A percentile compares a stretch with the other conserved stretches of the same genome.
Evolutionary conservation across 163 green algal genomes (phyloP).

Genomic region (Scenedesmus sp.): DNA sequence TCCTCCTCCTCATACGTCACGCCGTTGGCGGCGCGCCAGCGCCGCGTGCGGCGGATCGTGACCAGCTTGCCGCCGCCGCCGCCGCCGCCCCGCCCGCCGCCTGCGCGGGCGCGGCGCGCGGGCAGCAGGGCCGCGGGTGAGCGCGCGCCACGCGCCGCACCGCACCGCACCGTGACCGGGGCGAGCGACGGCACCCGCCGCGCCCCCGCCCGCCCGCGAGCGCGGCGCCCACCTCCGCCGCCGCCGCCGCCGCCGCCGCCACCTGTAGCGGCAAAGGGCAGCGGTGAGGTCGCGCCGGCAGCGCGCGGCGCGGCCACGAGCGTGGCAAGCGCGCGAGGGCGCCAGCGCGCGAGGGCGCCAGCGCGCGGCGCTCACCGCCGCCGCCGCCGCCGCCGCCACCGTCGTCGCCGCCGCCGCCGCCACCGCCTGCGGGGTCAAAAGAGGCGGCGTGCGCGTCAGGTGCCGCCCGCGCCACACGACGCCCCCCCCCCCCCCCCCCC

Average conservation of each 20-base stretch:
- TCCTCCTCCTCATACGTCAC: conserved; percentile 35
- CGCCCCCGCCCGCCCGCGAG: neutral
- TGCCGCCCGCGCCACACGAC: too few species aligned
- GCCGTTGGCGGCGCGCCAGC: conserved; percentile 24
- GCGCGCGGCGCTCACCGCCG: neutral
- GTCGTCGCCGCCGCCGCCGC: neutral
- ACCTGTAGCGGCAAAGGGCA: too few species aligned
- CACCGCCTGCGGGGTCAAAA: neutral
- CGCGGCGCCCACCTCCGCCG: conserved; percentile 4
- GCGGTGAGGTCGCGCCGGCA: too few species aligned
- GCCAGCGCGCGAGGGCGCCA: too few species aligned
- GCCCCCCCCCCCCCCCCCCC: too few species aligned
- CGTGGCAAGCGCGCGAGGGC: too few species aligned
- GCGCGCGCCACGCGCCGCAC: too few species aligned
- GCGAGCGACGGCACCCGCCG: neutral
- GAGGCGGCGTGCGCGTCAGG: too few species aligned
- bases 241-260: neutral
- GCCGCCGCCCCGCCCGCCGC: conserved; percentile 26
- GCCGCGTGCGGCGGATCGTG: conserved; percentile 13
- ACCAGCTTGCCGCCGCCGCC: conserved; percentile 38
- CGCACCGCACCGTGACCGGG: too few species aligned
- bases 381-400: conserved; percentile 26
- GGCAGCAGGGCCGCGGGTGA: too few species aligned
- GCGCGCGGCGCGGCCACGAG: too few species aligned
- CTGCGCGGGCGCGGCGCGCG: neutral